These are phyloP conservation scores for Podospora didyma DNA, from an alignment of 495 filamentous ascomycete genomes.

Conservation along the genomic window DNA sequence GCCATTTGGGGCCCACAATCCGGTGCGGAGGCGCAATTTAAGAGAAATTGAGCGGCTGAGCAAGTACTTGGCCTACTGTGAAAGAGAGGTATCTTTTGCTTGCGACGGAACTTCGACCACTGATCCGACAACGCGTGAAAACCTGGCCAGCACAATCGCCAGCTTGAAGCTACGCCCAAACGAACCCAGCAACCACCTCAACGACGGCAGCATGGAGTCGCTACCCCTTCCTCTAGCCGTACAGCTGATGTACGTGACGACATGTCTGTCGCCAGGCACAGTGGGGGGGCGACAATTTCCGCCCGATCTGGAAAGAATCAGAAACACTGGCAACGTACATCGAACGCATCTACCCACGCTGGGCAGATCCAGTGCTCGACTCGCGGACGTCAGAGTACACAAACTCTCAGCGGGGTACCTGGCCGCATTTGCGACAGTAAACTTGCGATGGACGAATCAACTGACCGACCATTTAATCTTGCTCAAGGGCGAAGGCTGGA, in stretches of 20 bases:
- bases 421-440: neutral
- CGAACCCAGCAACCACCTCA: neutral
- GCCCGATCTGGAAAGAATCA: conserved; percentile 3
- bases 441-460: conserved; percentile 3
- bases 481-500: neutral
- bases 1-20: neutral
- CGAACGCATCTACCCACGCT: conserved; percentile 2
- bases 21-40: neutral
- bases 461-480: conserved; percentile 10
- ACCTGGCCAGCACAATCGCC: neutral
- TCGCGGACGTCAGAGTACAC: neutral
- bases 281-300: conserved; percentile 7
- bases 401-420: conserved; percentile 7
- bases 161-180: neutral
- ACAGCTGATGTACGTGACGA: neutral
- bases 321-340: conserved; percentile 2
- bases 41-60: neutral
- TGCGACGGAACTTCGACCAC: neutral
- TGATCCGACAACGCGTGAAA: neutral
- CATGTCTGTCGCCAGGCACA: conserved; percentile 3
- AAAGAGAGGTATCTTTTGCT: neutral
- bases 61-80: neutral
- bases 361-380: neutral
- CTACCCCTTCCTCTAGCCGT: neutral
- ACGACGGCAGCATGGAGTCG: neutral